These are phyloP conservation scores for Simmondsia chinensis DNA, from an alignment of 148 eudicot species.

Conservation along the genomic window DNA sequence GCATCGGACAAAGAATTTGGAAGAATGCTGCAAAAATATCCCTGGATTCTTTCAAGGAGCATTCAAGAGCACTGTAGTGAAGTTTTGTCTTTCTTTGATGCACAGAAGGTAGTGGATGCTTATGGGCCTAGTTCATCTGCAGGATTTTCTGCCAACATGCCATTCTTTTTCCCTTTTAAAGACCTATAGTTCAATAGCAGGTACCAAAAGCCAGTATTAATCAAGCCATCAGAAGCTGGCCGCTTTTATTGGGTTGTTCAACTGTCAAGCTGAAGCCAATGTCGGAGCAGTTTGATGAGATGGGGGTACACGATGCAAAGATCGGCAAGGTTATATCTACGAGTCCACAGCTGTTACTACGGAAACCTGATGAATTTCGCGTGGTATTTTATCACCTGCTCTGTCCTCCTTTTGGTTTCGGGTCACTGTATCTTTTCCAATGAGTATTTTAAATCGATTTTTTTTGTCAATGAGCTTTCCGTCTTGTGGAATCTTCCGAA, in stretches of 20 bases:
- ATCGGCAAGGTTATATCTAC: conserved; percentile 54
- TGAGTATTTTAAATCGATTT: too few relatives aligned
- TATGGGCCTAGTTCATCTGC: background rate
- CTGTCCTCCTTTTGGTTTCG: background rate
- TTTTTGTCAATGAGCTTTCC: too few relatives aligned
- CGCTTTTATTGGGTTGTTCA: conserved; percentile 71
- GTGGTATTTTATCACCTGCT: conserved; percentile 29
- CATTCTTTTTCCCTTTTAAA: background rate
- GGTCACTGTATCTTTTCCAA: background rate
- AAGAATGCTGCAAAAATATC: conserved; percentile 65
- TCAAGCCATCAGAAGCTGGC: conserved; percentile 58
- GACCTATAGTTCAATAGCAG: conserved; percentile 21
- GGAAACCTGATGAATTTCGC: conserved; percentile 48
- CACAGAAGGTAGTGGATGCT: conserved; percentile 49
- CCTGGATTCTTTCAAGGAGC: conserved; percentile 75
- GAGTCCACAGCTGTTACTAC: conserved; percentile 76
- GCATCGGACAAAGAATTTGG: conserved; percentile 27
- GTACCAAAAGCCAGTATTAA: conserved; percentile 40
- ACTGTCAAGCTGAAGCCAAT: conserved; percentile 43
- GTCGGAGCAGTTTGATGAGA: conserved; percentile 37
- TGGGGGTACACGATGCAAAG: conserved; percentile 37
- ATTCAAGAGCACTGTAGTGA: conserved; percentile 44
- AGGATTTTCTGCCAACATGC: background rate
- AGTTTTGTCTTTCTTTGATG: conserved; percentile 39
- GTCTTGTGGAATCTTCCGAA: too few relatives aligned